phyloP scores from a whole-genome alignment of 208 protist species.

The Crithidia bombi region DNA sequence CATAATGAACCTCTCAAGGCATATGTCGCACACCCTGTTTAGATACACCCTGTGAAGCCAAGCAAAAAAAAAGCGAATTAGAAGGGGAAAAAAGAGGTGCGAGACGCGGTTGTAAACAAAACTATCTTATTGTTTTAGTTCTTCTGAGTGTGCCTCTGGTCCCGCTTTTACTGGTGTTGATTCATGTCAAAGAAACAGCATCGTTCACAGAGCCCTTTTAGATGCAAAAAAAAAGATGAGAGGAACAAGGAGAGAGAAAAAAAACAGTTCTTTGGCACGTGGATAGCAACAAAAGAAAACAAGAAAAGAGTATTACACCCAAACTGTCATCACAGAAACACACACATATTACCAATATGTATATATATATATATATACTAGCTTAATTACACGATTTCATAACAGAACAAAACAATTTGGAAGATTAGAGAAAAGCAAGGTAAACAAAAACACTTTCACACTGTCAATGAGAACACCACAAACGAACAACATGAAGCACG shows the following conservation, averaged over 20 bases:
- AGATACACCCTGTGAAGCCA: too few relatives aligned
- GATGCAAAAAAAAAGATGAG: conserved; percentile 23
- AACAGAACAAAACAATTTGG: conserved; percentile 11
- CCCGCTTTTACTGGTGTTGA: background rate
- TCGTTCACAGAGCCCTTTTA: background rate
- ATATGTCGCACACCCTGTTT: too few relatives aligned
- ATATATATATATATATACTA: conserved; percentile 9
- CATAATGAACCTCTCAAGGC: too few relatives aligned
- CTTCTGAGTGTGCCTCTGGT: background rate
- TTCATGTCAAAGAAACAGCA: background rate
- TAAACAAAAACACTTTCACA: background rate
- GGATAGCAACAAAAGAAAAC: too few relatives aligned
- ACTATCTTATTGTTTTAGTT: background rate
- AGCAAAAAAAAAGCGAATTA: background rate
- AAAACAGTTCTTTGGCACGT: background rate
- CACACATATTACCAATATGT: too few relatives aligned
- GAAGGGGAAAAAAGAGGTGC: background rate
- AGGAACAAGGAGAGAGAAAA: background rate
- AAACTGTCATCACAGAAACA: too few relatives aligned
- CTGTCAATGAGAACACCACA: conserved; percentile 5
- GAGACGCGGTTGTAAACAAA: background rate
- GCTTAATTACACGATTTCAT: conserved; percentile 9
- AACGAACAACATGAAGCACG: background rate
- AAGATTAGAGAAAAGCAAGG: background rate
- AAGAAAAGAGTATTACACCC: background rate